phyloP scores from a whole-genome alignment of 2,329 filamentous ascomycete genomes.

The Gyromitra esculenta region DNA sequence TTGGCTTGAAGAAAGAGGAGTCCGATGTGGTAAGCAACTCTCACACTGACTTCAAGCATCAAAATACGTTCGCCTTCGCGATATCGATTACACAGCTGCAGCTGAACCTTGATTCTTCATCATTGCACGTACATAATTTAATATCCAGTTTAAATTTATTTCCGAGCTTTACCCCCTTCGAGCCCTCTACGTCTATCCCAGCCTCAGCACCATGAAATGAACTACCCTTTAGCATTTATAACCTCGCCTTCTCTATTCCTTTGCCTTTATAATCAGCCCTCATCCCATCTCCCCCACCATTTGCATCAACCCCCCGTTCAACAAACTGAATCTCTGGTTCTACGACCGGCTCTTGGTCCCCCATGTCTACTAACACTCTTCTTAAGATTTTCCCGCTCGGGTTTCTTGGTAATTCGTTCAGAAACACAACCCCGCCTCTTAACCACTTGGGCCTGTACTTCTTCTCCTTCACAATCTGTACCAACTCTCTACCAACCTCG shows the following conservation, averaged over 20 bases:
- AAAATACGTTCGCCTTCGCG: no score
- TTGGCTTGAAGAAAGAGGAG: no score
- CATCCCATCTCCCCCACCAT: background rate
- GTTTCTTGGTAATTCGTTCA: conserved; percentile 76
- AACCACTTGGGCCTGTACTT: conserved; percentile 76
- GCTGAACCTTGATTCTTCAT: background rate
- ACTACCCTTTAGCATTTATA: background rate
- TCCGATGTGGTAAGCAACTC: no score
- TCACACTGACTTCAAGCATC: no score
- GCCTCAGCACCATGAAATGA: conserved; percentile 2
- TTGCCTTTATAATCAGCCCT: conserved; percentile 1
- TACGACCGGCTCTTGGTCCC: background rate
- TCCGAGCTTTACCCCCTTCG: background rate
- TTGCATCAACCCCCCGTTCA: background rate
- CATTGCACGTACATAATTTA: background rate
- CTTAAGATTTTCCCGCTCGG: conserved; percentile 78
- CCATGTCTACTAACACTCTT: conserved; percentile 66
- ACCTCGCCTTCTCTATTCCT: conserved; percentile 15
- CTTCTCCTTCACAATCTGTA: conserved; percentile 70
- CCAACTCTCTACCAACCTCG: conserved; percentile 64
- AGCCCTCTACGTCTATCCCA: conserved; percentile 3
- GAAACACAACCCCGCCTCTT: conserved; percentile 71
- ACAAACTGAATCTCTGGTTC: conserved; percentile 5
- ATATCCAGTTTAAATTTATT: conserved; percentile 1
- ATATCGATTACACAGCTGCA: no score